phyloP scores from a whole-genome alignment of 179 eudicot species.

The Camellia oleifera region DNA sequence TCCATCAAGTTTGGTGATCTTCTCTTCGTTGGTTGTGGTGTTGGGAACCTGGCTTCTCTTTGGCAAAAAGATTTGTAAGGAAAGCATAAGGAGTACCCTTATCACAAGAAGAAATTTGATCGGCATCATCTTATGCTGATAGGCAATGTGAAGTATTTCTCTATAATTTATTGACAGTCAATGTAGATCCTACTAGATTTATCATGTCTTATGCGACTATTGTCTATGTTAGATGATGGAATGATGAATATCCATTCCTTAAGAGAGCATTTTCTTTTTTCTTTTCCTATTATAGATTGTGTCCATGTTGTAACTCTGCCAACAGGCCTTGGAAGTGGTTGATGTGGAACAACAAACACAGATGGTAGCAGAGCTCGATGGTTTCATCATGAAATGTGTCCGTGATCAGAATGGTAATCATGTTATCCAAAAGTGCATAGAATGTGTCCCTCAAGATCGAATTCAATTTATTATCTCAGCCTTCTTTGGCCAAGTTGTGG shows the following conservation, averaged over 20 bases:
- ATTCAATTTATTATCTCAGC: conserved; percentile 48
- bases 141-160: background rate
- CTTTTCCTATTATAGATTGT: background rate
- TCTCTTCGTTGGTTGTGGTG: background rate
- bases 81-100: background rate
- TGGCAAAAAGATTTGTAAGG: background rate
- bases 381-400: conserved; percentile 54
- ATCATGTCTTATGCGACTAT: background rate
- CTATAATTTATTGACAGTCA: background rate
- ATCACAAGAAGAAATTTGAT: background rate
- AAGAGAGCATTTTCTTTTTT: background rate
- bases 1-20: background rate
- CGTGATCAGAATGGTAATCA: conserved; percentile 73
- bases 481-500: conserved; percentile 48
- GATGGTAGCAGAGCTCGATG: conserved; percentile 50
- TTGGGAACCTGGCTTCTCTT: background rate
- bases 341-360: conserved; percentile 42
- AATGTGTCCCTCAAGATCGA: conserved; percentile 50
- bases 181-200: background rate
- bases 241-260: background rate
- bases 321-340: conserved; percentile 54
- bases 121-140: background rate
- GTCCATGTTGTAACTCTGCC: background rate
- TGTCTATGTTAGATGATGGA: background rate
- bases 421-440: conserved; percentile 69